Base-by-base conservation (phyloP, 2,329 filamentous ascomycete genomes). In the Ceratocystis smalleyi region DNA sequence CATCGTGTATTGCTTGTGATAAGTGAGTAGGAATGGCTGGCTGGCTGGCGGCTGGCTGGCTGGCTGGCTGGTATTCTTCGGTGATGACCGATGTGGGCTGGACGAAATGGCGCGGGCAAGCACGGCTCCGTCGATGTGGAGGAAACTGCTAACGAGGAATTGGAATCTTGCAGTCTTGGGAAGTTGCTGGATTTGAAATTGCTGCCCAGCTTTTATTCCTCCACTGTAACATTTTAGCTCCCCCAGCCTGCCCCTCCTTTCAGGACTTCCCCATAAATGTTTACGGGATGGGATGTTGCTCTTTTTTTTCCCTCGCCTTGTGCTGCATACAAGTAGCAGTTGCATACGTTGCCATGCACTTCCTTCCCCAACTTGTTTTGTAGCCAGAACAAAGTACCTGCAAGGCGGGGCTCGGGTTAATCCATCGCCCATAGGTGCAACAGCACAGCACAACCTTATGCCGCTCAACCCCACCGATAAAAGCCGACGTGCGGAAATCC, bases 201-300 rank as follows among this genome's bases (percentile, higher is more conserved):
- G 19, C 19, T 57, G 54, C 17, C 27, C 7, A n/a, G 54, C 17
- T 35, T 57, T 57, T 57, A 57, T 19, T 32, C 15, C 54, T 12
- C 15, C 10, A 1, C 10, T 40, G 35, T 15, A 40, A 12, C 10
- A 40, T 40, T 40, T 40, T 40, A 15, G 15, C 35, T 40, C 35
- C 5, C 6, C 2, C 24, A 35, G 5, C 15, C 8, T 57, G 24
- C 54, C 54, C 54, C 54, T 57, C 54, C 17, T 57, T 57, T 57
- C 17, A 57, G 54, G 54, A 57, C 54, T 57, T 57, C 54, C 54
- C 54, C 54, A 57, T 57, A 57, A 35, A 30, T 57, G 24, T 35
- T 35, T 57, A 57, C 30, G 17, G 12, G 35, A 35, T 12, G 32
- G 32, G 51, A 8, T 22, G n/a, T 61, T 61, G 59, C 32, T 40